phyloP scores from a whole-genome alignment of 163 green algal species.

The Scenedesmus sp. region DNA sequence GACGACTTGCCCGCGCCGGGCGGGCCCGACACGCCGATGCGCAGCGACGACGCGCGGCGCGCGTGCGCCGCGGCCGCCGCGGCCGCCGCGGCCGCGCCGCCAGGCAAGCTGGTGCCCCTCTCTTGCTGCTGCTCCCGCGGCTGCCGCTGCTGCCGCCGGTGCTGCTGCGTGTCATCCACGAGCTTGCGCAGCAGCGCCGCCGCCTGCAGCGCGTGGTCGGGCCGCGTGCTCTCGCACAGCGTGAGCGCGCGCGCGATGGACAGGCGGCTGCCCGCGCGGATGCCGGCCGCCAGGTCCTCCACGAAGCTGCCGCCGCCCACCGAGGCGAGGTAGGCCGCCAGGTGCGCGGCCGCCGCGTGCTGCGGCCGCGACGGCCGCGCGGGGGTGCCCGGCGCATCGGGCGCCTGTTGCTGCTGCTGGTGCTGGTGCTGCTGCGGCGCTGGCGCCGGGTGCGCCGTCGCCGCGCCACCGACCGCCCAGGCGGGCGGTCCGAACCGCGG shows the following conservation, averaged over 20 bases:
- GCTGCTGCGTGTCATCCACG: slow-evolving; percentile 16
- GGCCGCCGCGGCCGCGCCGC: neutral
- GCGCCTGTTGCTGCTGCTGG: too few species aligned
- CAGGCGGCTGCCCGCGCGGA: slow-evolving; percentile 20
- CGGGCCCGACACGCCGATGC: slow-evolving; percentile 65
- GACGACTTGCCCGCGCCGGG: slow-evolving; percentile 71
- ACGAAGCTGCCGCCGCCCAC: slow-evolving; percentile 18
- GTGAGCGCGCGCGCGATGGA: slow-evolving; percentile 37
- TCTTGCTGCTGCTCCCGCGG: too few species aligned
- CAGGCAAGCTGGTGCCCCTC: too few species aligned
- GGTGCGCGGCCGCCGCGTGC: neutral
- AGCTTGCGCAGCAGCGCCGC: slow-evolving; percentile 30
- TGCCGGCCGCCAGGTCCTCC: slow-evolving; percentile 14
- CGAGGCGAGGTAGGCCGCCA: slow-evolving; percentile 26
- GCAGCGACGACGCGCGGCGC: neutral
- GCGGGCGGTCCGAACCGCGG: neutral
- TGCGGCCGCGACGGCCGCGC: neutral
- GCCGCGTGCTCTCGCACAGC: slow-evolving; percentile 40
- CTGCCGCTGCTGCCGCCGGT: neutral
- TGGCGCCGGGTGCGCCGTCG: too few species aligned
- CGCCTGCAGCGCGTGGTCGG: slow-evolving; percentile 32
- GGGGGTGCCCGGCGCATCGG: neutral
- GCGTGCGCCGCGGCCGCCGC: neutral
- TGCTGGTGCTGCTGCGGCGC: too few species aligned
- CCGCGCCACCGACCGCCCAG: neutral